phyloP scores from a whole-genome alignment of 148 eudicot species.

The Rhododendron griersonianum region DNA sequence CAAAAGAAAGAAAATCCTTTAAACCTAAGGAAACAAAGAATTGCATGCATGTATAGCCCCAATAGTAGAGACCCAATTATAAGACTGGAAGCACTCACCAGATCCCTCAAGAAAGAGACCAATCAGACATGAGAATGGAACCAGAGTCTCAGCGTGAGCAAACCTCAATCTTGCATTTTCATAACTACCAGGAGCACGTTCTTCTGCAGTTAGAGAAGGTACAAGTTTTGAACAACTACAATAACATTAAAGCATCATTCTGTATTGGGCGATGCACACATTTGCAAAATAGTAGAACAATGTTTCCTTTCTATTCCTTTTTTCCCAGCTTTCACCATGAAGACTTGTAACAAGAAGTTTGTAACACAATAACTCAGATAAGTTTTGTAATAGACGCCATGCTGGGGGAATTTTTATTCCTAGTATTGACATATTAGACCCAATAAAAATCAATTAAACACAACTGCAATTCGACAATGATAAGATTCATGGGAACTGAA shows the following conservation, averaged over 20 bases:
- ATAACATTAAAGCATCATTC: neutral
- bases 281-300: neutral
- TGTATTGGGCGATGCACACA: neutral
- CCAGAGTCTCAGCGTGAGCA: conserved; percentile 96
- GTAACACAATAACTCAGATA: neutral
- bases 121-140: conserved; percentile 95
- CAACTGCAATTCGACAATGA: neutral
- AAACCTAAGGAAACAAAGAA: neutral
- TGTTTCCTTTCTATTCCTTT: neutral
- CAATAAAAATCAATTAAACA: neutral
- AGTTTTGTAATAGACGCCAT: neutral
- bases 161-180: conserved; percentile 88
- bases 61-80: neutral
- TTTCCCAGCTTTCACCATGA: neutral
- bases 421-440: neutral
- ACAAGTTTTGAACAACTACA: neutral
- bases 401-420: neutral
- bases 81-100: conserved; percentile 48
- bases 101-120: conserved; percentile 89
- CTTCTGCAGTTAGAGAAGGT: conserved; percentile 40
- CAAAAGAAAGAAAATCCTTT: neutral
- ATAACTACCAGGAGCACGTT: conserved; percentile 67
- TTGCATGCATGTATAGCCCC: neutral
- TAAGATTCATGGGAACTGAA: neutral
- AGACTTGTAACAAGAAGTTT: neutral